Evolutionary conservation across 169 alveolate species (phyloP), one percentile per base, ranked within the genome.

Genomic region (Cyclospora cayetanensis): DNA sequence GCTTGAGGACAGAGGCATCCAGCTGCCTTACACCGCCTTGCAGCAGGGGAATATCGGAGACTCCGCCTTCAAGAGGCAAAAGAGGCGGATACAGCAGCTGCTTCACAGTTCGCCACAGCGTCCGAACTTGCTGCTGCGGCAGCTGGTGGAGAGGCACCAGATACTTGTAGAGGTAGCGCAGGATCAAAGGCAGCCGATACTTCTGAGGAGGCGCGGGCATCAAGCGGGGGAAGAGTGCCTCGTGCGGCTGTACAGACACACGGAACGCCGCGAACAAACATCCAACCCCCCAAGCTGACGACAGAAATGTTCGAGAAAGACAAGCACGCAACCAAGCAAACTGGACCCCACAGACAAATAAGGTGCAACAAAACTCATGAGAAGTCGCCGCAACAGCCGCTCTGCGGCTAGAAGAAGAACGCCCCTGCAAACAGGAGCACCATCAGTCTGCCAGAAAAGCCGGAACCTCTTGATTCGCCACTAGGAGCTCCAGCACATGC

Each of bases 81-180:
- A 68, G 80, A n/a, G 80, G 80, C 25, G 80, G 80, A 42, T 34
- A 27, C 80, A 68, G 80, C 80, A 68, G 80, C 80, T 68, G 80
- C 50, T 46, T 7, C 55, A 46, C 22, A 7, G 15, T 22, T 29
- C 18, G 1, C 52, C 80, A 34, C 27, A 5, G 27, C 12, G 29
- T n/a, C 50, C 37, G 43, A 22, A 34, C 29, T 29, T 25, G 80
- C 50, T 68, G 80, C 80, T 65, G 77, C 18, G 46, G 80, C 50
- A 31, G 27, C 80, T 68, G 80, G 27, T 31, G 80, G 52, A 31
- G 80, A 42, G 12, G 27, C 50, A 4, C 29, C 80, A 0, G 50
- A 22, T 68, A 46, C 80, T 46, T 68, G 80, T 46, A 68, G 80
- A 42, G 29, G 80, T 46, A 29, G 80, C 1, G 50, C 80, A 68